Conservation (phyloP, 768 basidiomycete genomes). For the Naematelia aurantialba region DNA sequence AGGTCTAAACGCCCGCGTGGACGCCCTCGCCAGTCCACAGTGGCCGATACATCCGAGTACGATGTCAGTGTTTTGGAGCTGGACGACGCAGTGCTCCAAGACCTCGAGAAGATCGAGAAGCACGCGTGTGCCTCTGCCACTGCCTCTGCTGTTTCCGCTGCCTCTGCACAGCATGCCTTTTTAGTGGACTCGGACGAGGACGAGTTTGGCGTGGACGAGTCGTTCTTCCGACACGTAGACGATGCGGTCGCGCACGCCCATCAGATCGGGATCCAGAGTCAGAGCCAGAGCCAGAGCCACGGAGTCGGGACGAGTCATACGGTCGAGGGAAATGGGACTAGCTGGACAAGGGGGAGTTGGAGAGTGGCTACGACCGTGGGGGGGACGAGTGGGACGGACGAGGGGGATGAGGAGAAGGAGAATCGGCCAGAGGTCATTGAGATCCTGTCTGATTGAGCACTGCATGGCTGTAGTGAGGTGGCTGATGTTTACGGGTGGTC, state of each 20-base stretch:
- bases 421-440: neutral
- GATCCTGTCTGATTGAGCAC: neutral
- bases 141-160: no score
- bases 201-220: neutral
- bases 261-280: neutral
- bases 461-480: no score
- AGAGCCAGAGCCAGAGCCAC: no score
- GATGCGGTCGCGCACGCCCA: neutral
- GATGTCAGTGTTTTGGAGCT: neutral
- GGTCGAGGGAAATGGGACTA: no score
- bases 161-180: neutral
- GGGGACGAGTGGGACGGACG: neutral
- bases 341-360: no score
- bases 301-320: neutral
- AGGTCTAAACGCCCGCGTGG: no score
- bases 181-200: neutral
- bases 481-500: no score
- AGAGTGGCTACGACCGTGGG: no score
- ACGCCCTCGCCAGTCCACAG: no score
- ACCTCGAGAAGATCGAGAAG: neutral
- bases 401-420: conserved; percentile 1
- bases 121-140: neutral
- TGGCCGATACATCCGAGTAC: neutral
- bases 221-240: neutral
- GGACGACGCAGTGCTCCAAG: neutral